phyloP scores from a whole-genome alignment of 306 rosid genomes.

The Quercus agrifolia region DNA sequence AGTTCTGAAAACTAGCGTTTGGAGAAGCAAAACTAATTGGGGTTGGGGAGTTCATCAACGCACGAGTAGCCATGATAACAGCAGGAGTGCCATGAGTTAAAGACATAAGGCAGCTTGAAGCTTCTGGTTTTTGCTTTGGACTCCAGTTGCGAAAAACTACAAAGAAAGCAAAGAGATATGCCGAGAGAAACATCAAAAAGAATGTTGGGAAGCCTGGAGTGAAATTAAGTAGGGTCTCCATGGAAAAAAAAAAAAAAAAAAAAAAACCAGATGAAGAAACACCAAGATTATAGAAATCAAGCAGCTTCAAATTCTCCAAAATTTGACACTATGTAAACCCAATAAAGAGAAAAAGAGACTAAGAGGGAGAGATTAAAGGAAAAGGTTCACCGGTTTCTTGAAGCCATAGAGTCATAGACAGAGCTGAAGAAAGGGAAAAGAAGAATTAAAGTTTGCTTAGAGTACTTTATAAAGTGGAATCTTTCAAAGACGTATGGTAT shows the following conservation, averaged over 20 bases:
- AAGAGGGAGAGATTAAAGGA: neutral
- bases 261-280: neutral
- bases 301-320: neutral
- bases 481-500: neutral
- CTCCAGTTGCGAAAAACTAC: constrained; percentile 34
- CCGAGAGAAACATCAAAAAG: constrained; percentile 30
- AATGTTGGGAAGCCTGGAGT: constrained; percentile 24
- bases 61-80: constrained; percentile 30
- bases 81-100: constrained; percentile 47
- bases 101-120: constrained; percentile 49
- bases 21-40: constrained; percentile 28
- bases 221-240: constrained; percentile 24
- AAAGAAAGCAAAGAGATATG: constrained; percentile 30
- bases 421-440: neutral
- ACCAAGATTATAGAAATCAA: neutral
- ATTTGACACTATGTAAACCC: neutral
- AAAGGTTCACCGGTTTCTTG: neutral
- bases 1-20: constrained; percentile 26
- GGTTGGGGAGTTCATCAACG: neutral
- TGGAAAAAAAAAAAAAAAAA: neutral
- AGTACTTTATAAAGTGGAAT: neutral
- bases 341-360: too few species aligned
- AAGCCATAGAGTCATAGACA: neutral
- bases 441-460: neutral
- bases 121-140: constrained; percentile 32